Percentiles rank a stretch among this genome's conserved stretches.
phyloP scores from a whole-genome alignment of 257 asterid genomes.

The Forsythia suspensa region DNA sequence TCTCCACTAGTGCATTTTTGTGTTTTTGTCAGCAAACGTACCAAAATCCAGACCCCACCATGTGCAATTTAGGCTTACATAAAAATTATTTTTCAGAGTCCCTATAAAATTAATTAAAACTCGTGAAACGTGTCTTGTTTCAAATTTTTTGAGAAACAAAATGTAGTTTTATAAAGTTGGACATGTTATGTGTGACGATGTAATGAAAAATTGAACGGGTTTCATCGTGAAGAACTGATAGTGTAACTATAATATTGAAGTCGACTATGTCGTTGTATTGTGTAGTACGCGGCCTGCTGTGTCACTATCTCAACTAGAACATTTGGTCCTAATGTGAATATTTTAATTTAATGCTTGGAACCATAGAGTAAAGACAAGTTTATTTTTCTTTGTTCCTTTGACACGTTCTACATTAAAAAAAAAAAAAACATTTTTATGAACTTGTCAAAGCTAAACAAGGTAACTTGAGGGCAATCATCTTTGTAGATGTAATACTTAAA shows the following conservation, averaged over 20 bases:
- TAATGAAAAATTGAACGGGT: too few species aligned
- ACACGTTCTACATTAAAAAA: neutral
- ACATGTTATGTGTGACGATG: neutral
- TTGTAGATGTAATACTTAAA: neutral
- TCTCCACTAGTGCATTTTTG: constrained; percentile 16
- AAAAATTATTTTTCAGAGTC: constrained; percentile 7
- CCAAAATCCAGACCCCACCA: constrained; percentile 19
- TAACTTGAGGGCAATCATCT: neutral
- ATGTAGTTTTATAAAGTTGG: too few species aligned
- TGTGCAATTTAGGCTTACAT: constrained; percentile 22
- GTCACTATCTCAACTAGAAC: neutral
- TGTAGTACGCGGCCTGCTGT: neutral
- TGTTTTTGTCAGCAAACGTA: neutral
- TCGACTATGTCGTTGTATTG: too few species aligned
- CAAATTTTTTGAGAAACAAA: neutral
- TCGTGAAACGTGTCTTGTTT: neutral
- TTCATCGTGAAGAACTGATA: neutral
- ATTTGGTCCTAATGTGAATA: neutral
- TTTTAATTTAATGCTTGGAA: too few species aligned
- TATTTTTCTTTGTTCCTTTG: neutral
- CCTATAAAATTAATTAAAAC: neutral
- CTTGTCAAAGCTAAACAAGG: neutral
- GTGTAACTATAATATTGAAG: too few species aligned
- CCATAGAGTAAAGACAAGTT: too few species aligned
- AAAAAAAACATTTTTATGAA: neutral